A percentile compares a stretch with the other conserved stretches of the same genome.
Evolutionary conservation across 495 filamentous ascomycete genomes (phyloP).

Genomic region (Penicillium coffeae): DNA sequence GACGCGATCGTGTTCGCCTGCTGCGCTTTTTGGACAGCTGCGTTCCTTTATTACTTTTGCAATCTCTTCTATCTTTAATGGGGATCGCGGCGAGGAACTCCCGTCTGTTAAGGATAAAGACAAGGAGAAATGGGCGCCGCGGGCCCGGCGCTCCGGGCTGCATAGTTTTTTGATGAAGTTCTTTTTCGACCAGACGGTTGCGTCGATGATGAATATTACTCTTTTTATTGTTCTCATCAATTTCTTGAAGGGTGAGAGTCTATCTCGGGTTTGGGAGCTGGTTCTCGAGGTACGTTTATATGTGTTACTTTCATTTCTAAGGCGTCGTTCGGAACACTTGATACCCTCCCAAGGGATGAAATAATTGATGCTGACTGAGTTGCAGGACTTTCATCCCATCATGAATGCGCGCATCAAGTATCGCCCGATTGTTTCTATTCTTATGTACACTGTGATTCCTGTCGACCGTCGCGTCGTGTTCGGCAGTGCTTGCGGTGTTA

Average conservation of each 20-base stretch:
- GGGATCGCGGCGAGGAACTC: conserved; percentile 16
- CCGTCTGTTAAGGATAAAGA: conserved; percentile 51
- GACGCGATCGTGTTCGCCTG: conserved; percentile 8
- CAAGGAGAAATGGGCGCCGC: conserved; percentile 32
- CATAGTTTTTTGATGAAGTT: conserved; percentile 78
- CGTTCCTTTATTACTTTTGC: conserved; percentile 26
- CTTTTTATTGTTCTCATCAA: conserved; percentile 64
- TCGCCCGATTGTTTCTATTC: conserved; percentile 75
- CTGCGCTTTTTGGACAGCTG: conserved; percentile 38
- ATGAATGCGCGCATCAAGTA: conserved; percentile 73
- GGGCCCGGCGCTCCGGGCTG: conserved; percentile 31
- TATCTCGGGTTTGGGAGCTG: conserved; percentile 25
- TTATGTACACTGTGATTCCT: conserved; percentile 78
- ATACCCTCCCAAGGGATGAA: no score
- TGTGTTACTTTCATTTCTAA: neutral
- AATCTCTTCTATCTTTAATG: conserved; percentile 22
- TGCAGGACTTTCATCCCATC: conserved; percentile 63
- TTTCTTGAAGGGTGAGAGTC: conserved; percentile 42
- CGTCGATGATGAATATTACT: conserved; percentile 71
- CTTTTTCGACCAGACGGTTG: conserved; percentile 74
- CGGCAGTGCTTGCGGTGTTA: conserved; percentile 73
- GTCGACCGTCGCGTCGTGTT: conserved; percentile 72
- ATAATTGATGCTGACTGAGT: conserved; percentile 1
- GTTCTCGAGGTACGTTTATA: conserved; percentile 32
- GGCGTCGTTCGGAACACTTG: no score